These are phyloP conservation scores for Cryptosporidium viatorum DNA, from an alignment of 169 alveolate species.

Conservation along the genomic window DNA sequence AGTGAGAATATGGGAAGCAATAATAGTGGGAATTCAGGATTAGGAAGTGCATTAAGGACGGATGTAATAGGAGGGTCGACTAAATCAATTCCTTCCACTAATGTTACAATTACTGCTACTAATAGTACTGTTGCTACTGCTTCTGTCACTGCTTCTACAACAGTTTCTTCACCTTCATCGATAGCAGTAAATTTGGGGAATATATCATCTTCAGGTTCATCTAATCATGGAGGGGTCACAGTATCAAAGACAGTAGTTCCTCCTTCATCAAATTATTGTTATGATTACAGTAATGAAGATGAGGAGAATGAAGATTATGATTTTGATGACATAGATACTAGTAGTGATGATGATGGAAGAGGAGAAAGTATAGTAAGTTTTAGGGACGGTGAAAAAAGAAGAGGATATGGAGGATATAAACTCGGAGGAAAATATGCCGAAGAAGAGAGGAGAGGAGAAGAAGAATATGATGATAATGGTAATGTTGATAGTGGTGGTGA, in stretches of 20 bases:
- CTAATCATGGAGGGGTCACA: not conserved
- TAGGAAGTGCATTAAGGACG: not conserved
- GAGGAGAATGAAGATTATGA: constrained; percentile 11
- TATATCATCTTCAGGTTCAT: not conserved
- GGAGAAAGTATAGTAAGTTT: too few relatives aligned
- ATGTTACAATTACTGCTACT: too few relatives aligned
- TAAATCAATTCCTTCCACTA: not conserved
- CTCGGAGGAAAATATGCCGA: not conserved
- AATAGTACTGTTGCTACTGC: too few relatives aligned
- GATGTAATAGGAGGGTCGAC: constrained; percentile 7
- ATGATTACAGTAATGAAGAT: not conserved
- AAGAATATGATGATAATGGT: constrained; percentile 1
- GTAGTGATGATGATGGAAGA: not conserved
- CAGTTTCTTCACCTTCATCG: not conserved
- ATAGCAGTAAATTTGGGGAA: not conserved
- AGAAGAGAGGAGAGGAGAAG: not conserved
- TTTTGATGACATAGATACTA: constrained; percentile 1
- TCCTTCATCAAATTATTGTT: constrained; percentile 12
- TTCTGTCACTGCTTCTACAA: too few relatives aligned
- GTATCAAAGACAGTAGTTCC: not conserved
- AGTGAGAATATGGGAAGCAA: not conserved
- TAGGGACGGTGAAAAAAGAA: not conserved
- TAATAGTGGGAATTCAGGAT: not conserved
- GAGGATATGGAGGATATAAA: not conserved
- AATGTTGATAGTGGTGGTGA: not conserved